phyloP scores from a whole-genome alignment of 2,329 filamentous ascomycete genomes.

The Orbilia brochopaga region DNA sequence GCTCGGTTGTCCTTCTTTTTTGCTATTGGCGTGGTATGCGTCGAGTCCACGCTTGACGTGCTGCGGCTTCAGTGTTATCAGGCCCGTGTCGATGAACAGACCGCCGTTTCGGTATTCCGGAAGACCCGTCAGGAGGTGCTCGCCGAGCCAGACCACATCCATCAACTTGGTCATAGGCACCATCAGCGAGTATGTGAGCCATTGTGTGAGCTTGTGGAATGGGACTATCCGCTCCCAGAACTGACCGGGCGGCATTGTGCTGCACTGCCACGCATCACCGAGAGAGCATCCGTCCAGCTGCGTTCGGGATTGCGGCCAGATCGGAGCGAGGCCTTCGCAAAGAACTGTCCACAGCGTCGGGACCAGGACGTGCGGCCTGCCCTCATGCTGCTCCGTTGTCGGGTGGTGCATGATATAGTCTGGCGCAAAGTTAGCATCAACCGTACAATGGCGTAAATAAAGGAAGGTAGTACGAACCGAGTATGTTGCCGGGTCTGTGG shows the following conservation, averaged over 20 bases:
- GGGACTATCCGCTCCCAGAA: constrained; percentile 83
- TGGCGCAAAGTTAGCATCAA: constrained; percentile 56
- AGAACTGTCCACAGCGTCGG: constrained; percentile 89
- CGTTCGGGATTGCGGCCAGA: constrained; percentile 88
- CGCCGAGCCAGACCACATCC: constrained; percentile 78
- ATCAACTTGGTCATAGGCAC: constrained; percentile 84
- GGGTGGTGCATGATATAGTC: constrained; percentile 94
- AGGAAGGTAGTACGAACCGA: constrained; percentile 67
- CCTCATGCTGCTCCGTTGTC: constrained; percentile 78
- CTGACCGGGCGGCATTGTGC: constrained; percentile 73
- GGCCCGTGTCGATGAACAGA: constrained; percentile 81
- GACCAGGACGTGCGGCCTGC: constrained; percentile 82
- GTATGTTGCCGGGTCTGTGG: constrained; percentile 88
- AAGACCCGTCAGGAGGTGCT: constrained; percentile 81
- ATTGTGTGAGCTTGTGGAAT: constrained; percentile 93
- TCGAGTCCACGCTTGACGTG: constrained; percentile 74
- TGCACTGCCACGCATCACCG: constrained; percentile 93
- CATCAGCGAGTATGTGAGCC: constrained; percentile 93
- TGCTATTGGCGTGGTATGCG: constrained; percentile 72
- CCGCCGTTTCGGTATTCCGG: constrained; percentile 94
- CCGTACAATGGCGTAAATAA: neutral
- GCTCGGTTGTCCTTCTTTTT: constrained; percentile 72
- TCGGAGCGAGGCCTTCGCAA: constrained; percentile 81
- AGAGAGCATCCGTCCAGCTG: constrained; percentile 84
- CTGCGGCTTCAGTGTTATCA: constrained; percentile 74